Evolutionary conservation across 768 basidiomycete genomes (phyloP).

Genomic region (Dendrothele bispora): DNA sequence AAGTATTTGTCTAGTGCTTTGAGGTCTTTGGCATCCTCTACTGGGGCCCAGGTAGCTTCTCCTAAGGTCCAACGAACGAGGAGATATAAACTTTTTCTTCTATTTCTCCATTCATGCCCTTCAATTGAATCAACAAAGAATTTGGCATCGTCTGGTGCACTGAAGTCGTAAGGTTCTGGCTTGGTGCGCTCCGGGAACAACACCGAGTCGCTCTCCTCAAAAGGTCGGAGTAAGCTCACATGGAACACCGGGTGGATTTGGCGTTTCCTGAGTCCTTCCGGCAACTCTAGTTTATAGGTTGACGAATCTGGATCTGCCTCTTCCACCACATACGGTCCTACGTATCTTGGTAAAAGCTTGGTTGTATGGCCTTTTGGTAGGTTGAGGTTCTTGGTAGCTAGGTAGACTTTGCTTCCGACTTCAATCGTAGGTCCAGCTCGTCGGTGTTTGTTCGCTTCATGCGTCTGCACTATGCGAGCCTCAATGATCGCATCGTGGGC

Average conservation of each 20-base stretch:
- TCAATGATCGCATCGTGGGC: conserved; percentile 40
- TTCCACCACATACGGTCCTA: conserved; percentile 36
- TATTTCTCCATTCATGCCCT: too few species aligned
- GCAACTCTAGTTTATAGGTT: conserved; percentile 27
- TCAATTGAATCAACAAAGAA: conserved; percentile 41
- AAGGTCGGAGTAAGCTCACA: conserved; percentile 23
- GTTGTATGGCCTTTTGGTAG: conserved; percentile 30
- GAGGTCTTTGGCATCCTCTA: too few species aligned
- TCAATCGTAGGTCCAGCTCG: conserved; percentile 12
- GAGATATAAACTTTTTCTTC: too few species aligned
- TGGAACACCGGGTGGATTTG: conserved; percentile 37
- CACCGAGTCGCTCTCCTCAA: conserved; percentile 27
- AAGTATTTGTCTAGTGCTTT: too few species aligned
- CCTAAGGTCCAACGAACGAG: too few species aligned
- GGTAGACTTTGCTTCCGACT: conserved; percentile 28
- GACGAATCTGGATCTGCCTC: conserved; percentile 17
- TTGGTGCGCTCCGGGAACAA: conserved; percentile 32
- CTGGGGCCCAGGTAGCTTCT: too few species aligned
- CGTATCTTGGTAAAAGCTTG: conserved; percentile 35
- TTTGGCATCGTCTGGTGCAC: conserved; percentile 28
- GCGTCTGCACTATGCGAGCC: conserved; percentile 25
- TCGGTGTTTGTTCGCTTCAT: conserved; percentile 25
- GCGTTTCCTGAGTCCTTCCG: conserved; percentile 18
- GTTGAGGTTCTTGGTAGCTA: conserved; percentile 35
- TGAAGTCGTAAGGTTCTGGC: conserved; percentile 36